A percentile compares a stretch with the other conserved stretches of the same genome.
Conservation (phyloP, 805 yeast genomes). For the Saturnispora gosingensis region DNA sequence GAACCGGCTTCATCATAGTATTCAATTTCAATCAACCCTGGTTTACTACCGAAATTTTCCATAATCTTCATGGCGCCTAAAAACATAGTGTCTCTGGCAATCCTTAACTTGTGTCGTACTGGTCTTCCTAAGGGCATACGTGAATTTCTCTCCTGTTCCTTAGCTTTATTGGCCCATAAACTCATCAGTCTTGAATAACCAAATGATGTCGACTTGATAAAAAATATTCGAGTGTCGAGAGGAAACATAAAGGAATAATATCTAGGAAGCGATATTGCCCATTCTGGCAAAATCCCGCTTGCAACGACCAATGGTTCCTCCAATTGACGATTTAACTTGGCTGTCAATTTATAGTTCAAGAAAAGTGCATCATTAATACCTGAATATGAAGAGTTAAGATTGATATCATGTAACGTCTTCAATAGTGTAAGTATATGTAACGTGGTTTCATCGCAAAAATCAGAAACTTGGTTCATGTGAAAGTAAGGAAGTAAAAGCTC, state of each 20-base stretch:
- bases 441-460: constrained; percentile 26
- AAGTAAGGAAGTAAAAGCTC: constrained; percentile 20
- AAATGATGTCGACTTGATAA: constrained; percentile 79
- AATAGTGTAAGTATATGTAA: constrained; percentile 38
- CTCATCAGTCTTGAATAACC: constrained; percentile 80
- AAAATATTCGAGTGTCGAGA: constrained; percentile 65
- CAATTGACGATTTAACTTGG: constrained; percentile 75
- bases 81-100: constrained; percentile 60
- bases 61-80: constrained; percentile 74
- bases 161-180: constrained; percentile 52
- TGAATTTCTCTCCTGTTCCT: constrained; percentile 22
- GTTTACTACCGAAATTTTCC: constrained; percentile 66
- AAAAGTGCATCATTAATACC: constrained; percentile 30
- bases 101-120: constrained; percentile 67
- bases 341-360: constrained; percentile 72
- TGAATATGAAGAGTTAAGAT: constrained; percentile 14
- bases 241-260: constrained; percentile 79
- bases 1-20: constrained; percentile 90
- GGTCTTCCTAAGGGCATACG: constrained; percentile 52
- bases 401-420: constrained; percentile 37
- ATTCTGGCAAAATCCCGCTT: constrained; percentile 74
- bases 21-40: constrained; percentile 78
- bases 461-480: constrained; percentile 26
- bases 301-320: constrained; percentile 87
- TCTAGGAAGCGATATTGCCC: constrained; percentile 71